phyloP scores from a whole-genome alignment of 1,284 basidiomycete species.

The Marasmius fiardii region DNA sequence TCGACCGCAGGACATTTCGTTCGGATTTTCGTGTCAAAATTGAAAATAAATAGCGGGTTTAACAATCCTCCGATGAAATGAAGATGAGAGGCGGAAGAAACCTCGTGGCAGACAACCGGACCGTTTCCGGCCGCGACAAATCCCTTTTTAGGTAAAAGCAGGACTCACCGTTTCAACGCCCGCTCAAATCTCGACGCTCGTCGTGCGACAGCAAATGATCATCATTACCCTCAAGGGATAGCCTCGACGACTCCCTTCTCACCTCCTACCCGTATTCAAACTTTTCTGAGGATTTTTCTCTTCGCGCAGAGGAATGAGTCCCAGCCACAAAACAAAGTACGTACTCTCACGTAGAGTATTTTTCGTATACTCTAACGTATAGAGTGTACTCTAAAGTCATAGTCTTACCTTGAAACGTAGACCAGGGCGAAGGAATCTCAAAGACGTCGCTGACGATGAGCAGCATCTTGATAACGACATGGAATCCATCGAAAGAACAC shows the following conservation, averaged over 20 bases:
- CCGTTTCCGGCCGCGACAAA: background rate
- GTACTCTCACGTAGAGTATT: background rate
- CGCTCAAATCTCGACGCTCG: background rate
- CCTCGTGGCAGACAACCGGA: background rate
- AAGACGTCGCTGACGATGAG: slow-evolving; percentile 9
- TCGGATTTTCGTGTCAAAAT: too few relatives aligned
- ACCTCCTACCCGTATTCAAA: background rate
- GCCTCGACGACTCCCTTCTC: background rate
- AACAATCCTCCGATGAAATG: too few relatives aligned
- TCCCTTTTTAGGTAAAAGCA: background rate
- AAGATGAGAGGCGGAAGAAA: too few relatives aligned
- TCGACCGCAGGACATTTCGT: too few relatives aligned
- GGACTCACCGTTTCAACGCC: background rate
- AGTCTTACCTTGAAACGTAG: slow-evolving; percentile 14
- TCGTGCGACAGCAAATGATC: background rate
- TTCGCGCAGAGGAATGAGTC: background rate
- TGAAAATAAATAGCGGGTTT: too few relatives aligned
- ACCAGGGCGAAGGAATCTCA: slow-evolving; percentile 12
- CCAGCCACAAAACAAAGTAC: slow-evolving; percentile 1
- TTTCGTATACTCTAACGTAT: background rate
- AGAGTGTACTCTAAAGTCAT: background rate
- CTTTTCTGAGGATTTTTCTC: too few relatives aligned
- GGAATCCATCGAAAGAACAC: background rate
- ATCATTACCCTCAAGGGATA: background rate
- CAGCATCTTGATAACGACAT: slow-evolving; percentile 5